These are phyloP conservation scores for Starmerella davenportii DNA, from an alignment of 805 yeast species.

Conservation along the genomic window DNA sequence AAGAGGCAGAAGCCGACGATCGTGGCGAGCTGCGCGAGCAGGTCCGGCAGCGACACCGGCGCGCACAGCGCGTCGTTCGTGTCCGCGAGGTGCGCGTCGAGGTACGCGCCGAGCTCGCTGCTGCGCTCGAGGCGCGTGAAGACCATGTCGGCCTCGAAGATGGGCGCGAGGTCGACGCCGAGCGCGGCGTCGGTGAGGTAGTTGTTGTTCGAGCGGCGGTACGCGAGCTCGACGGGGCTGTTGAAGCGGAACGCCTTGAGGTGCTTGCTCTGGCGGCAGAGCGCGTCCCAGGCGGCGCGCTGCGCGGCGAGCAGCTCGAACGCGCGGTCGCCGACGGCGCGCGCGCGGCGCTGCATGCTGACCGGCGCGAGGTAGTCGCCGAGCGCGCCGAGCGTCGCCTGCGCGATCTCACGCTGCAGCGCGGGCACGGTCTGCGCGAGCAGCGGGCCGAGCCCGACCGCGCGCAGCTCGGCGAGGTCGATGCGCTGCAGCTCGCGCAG, in stretches of 20 bases:
- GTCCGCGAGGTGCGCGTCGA: constrained; percentile 48
- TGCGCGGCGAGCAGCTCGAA: constrained; percentile 38
- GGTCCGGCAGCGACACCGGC: constrained; percentile 27
- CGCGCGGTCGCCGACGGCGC: constrained; percentile 38
- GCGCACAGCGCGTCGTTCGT: constrained; percentile 40
- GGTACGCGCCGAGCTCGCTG: constrained; percentile 41
- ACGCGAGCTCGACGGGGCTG: constrained; percentile 67
- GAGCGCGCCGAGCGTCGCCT: constrained; percentile 44
- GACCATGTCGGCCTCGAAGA: constrained; percentile 69
- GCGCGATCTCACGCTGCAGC: constrained; percentile 51
- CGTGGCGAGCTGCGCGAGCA: constrained; percentile 28
- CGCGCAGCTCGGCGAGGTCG: constrained; percentile 45
- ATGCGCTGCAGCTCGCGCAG: constrained; percentile 55
- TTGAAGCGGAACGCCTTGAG: constrained; percentile 50
- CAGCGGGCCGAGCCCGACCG: constrained; percentile 56
- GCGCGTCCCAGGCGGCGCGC: constrained; percentile 40
- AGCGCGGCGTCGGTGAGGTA: constrained; percentile 30
- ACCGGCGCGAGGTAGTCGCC: constrained; percentile 35
- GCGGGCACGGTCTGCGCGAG: constrained; percentile 63
- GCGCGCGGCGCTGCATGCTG: constrained; percentile 26
- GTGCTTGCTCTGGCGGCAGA: constrained; percentile 29
- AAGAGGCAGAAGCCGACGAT: constrained; percentile 60
- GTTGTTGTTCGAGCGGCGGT: constrained; percentile 39
- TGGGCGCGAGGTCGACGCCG: constrained; percentile 45
- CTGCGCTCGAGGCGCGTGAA: constrained; percentile 54